Percentiles rank a stretch among this genome's conserved stretches.
phyloP scores from a whole-genome alignment of 345 rosid species.

The Adansonia digitata region DNA sequence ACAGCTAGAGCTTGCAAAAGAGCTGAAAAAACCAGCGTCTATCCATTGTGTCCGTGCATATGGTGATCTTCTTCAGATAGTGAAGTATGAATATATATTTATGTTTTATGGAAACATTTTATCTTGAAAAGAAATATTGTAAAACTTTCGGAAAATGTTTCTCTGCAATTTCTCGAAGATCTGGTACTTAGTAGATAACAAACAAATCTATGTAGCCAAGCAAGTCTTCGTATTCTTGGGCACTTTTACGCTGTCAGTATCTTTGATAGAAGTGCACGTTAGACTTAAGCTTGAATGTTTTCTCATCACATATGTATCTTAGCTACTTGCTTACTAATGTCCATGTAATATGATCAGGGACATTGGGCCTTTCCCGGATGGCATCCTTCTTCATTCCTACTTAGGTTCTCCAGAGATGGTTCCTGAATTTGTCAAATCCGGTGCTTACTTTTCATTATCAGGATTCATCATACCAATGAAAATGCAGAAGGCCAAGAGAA shows the following conservation, averaged over 20 bases:
- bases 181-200: background rate
- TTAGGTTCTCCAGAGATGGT: slow-evolving; percentile 95
- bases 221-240: background rate
- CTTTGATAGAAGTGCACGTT: background rate
- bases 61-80: slow-evolving; percentile 72
- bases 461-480: slow-evolving; percentile 83
- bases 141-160: background rate
- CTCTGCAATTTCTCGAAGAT: background rate
- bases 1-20: slow-evolving; percentile 87
- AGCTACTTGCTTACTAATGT: slow-evolving; percentile 1
- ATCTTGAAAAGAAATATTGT: background rate
- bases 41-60: slow-evolving; percentile 89
- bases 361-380: slow-evolving; percentile 80
- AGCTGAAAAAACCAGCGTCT: slow-evolving; percentile 69
- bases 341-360: slow-evolving; percentile 30
- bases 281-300: background rate
- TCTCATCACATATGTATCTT: background rate
- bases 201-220: background rate
- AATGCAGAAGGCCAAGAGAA: slow-evolving; percentile 64
- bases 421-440: slow-evolving; percentile 78
- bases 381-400: slow-evolving; percentile 82
- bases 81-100: slow-evolving; percentile 44
- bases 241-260: background rate
- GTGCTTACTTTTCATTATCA: slow-evolving; percentile 93
- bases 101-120: background rate